Percentiles rank a stretch among this genome's conserved stretches.
These are phyloP conservation scores for Eucalyptus marginata DNA, from an alignment of 345 rosid genomes.

Conservation along the genomic window DNA sequence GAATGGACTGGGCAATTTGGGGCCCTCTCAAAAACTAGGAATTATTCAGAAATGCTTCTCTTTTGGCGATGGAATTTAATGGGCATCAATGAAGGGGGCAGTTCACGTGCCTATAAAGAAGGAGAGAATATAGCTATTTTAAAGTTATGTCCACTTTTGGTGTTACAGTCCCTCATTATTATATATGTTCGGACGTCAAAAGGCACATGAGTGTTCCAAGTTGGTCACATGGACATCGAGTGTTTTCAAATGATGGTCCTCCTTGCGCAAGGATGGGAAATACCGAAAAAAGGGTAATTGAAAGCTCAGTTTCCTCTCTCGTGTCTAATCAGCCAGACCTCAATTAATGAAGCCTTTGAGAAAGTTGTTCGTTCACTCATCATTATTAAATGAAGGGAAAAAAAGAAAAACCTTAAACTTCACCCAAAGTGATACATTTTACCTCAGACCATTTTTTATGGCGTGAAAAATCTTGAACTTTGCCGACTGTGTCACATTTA, in stretches of 20 bases:
- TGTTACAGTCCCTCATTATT: neutral
- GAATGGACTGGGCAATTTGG: neutral
- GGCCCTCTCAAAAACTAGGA: neutral
- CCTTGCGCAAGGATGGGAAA: neutral
- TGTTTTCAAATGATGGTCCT: neutral
- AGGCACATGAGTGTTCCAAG: neutral
- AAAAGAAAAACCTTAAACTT: too few species aligned
- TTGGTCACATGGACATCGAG: neutral
- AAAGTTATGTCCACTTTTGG: neutral
- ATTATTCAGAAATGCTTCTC: neutral
- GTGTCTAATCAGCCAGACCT: neutral
- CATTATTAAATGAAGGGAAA: neutral
- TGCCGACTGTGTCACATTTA: too few species aligned
- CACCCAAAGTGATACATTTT: too few species aligned
- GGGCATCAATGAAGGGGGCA: neutral
- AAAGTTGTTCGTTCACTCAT: neutral
- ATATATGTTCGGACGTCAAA: neutral
- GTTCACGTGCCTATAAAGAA: neutral
- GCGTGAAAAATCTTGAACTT: too few species aligned
- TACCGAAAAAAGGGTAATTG: neutral
- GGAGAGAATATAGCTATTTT: neutral
- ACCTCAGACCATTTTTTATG: accelerated
- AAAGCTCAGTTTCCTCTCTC: neutral
- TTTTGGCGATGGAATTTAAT: neutral
- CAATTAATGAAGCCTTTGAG: neutral